A percentile compares a stretch with the other conserved stretches of the same genome.
Evolutionary conservation across 1,139 yeast genomes (phyloP).

Genomic region (Zygoascus meyerae): DNA sequence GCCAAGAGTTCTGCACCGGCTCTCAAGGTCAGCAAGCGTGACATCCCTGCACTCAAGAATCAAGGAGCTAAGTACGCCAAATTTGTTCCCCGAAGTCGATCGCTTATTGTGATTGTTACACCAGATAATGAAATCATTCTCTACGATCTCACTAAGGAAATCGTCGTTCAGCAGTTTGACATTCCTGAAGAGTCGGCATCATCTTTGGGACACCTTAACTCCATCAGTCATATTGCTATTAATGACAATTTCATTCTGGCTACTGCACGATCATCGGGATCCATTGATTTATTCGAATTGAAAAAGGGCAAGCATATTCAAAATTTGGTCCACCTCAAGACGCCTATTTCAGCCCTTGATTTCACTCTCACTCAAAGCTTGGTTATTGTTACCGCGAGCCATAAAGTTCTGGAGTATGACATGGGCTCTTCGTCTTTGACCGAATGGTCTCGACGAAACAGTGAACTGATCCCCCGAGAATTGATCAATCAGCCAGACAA

Average conservation of each 20-base stretch:
- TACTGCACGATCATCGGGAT: constrained; percentile 58
- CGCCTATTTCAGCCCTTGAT: constrained; percentile 56
- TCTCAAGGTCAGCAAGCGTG: constrained; percentile 25
- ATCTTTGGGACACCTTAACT: constrained; percentile 12
- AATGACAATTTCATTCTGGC: constrained; percentile 45
- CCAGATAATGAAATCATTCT: constrained; percentile 59
- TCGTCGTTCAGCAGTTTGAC: constrained; percentile 29
- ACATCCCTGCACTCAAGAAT: constrained; percentile 37
- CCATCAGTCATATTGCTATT: constrained; percentile 34
- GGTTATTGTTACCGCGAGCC: constrained; percentile 66
- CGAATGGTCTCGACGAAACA: constrained; percentile 73
- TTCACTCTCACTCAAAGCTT: constrained; percentile 46
- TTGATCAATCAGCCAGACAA: constrained; percentile 57
- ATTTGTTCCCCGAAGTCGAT: constrained; percentile 33
- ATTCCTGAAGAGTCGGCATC: constrained; percentile 18
- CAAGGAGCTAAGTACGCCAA: constrained; percentile 54
- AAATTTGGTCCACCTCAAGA: constrained; percentile 41
- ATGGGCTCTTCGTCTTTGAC: constrained; percentile 42
- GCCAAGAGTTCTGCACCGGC: constrained; percentile 7
- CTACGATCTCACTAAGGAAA: constrained; percentile 36
- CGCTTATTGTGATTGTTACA: constrained; percentile 52
- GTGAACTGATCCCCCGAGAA: constrained; percentile 67
- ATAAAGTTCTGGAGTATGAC: constrained; percentile 64
- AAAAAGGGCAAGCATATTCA: constrained; percentile 19
- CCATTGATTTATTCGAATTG: constrained; percentile 50